Percentiles rank a stretch among this genome's conserved stretches.
These are phyloP conservation scores for Monosporascus sp. DNA, from an alignment of 2,329 filamentous ascomycete genomes.

Conservation along the genomic window DNA sequence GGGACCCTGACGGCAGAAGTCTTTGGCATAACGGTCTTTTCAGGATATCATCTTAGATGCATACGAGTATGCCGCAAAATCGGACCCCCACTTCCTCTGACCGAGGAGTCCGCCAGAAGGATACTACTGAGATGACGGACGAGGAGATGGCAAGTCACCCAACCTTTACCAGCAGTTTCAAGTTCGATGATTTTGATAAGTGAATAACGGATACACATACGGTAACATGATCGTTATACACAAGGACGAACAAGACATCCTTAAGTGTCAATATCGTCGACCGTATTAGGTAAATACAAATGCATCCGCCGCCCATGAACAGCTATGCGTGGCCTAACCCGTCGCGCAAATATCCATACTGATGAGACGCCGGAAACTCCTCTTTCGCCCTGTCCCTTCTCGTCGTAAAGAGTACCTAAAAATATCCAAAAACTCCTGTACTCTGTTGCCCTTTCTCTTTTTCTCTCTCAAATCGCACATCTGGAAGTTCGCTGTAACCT, in stretches of 20 bases:
- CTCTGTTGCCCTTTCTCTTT: neutral
- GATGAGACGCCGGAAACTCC: neutral
- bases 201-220: neutral
- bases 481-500: neutral
- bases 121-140: no score
- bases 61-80: no score
- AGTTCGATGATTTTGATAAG: neutral
- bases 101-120: no score
- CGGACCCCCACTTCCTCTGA: no score
- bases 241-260: neutral
- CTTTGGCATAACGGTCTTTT: no score
- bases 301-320: neutral
- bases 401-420: neutral
- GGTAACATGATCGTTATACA: neutral
- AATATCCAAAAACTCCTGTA: neutral
- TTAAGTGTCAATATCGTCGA: neutral
- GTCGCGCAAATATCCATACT: neutral
- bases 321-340: neutral
- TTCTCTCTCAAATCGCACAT: neutral
- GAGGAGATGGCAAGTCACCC: no score
- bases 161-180: no score
- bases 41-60: no score
- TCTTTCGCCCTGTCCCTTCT: neutral
- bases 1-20: no score
- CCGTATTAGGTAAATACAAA: no score